Evolutionary conservation across 495 filamentous ascomycete genomes (phyloP), one percentile per base, ranked within the genome.

Genomic region (Pseudoneurospora amorphoporcata): DNA sequence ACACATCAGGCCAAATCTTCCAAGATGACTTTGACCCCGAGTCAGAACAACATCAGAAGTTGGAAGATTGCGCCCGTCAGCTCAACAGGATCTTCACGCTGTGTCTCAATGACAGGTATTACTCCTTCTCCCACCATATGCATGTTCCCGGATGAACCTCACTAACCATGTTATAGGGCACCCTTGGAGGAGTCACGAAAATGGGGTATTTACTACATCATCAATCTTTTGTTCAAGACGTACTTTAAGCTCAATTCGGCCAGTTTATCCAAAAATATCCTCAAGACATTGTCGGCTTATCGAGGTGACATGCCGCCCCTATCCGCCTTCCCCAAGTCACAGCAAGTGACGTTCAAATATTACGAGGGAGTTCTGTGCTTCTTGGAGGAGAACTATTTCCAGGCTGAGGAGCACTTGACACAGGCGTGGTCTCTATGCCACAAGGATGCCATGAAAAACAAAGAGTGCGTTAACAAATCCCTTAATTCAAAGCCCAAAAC

Each of bases 301-400:
- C 85, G 86, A 19, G 84, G 84, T 10, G 96, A 99, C 75, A 90
- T 97, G 79, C 95, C 96, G 1, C 78, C 85, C 0, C 82, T 96
- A 29, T 83, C 88, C 3, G 81, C 82, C 8, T 98, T 95, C 78
- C 95, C 95, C 1, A 92, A 90, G 72, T 89, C 94, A 0, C 95
- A 99, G 74, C 90, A 92, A 65, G 94, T 98, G n/a, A 97, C 95
- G 2, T 98, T 96, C 83, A 92, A 94, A 77, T 99, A 98, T 81
- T 98, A 97, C 77, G 86, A 92, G 75, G 95, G 96, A 17, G 91
- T 98, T 17, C 88, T 98, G 32, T 83, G 88, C 69, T 98, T 98
- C 79, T 81, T 99, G 10, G 94, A 98, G 73, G 96, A 98, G 79
- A 91, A 98, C 73, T 99, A 99, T 76, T 83, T 83, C 6, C 73